Evolutionary conservation across 345 rosid species (phyloP).

Genomic region (Eucalyptus regnans): DNA sequence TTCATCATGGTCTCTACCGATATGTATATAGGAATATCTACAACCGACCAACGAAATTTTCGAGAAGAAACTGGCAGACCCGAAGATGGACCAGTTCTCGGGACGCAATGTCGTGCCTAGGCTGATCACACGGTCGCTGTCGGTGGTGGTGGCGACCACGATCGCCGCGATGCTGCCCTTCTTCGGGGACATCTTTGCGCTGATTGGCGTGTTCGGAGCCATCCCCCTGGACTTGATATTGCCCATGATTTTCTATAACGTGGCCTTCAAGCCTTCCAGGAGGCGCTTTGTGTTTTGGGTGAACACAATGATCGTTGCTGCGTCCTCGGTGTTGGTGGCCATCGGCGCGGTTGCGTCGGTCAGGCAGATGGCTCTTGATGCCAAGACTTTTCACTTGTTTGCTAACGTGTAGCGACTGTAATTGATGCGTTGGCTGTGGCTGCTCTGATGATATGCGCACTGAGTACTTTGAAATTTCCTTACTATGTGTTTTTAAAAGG

Average conservation of each 20-base stretch:
- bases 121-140: slow-evolving; percentile 16
- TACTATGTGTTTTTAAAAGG: not conserved
- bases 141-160: slow-evolving; percentile 9
- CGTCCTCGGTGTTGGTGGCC: slow-evolving; percentile 9
- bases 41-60: slow-evolving; percentile 41
- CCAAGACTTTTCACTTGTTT: slow-evolving; percentile 23
- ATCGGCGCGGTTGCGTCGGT: slow-evolving; percentile 28
- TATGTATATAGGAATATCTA: slow-evolving; percentile 20
- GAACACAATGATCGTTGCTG: slow-evolving; percentile 17
- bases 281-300: slow-evolving; percentile 17
- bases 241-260: slow-evolving; percentile 32
- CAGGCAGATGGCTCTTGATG: slow-evolving; percentile 33
- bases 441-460: not conserved
- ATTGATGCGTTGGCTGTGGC: not conserved
- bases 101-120: slow-evolving; percentile 22
- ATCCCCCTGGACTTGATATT: slow-evolving; percentile 34
- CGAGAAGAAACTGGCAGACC: slow-evolving; percentile 20
- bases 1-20: not conserved
- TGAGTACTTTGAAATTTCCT: not conserved
- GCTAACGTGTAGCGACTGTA: slow-evolving; percentile 12
- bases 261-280: slow-evolving; percentile 34
- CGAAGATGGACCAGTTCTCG: slow-evolving; percentile 27
- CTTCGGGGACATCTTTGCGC: slow-evolving; percentile 39
- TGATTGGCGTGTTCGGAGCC: slow-evolving; percentile 35
- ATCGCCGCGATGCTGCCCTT: slow-evolving; percentile 43